Evolutionary conservation across 805 yeast genomes (phyloP).

Genomic region (Candida dendrica): DNA sequence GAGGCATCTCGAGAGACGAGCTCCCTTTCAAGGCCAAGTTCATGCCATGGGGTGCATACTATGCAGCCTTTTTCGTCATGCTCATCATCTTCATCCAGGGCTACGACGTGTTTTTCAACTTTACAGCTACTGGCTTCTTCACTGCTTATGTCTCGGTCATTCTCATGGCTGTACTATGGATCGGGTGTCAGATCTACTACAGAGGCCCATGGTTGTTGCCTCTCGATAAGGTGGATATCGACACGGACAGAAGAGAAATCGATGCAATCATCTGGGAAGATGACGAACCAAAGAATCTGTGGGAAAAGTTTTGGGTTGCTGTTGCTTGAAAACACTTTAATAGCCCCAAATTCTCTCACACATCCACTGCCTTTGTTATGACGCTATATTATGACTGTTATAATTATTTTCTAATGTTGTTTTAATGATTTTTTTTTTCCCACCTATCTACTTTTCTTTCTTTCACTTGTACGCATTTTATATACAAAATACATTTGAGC

Average conservation of each 20-base stretch:
- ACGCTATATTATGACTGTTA: not conserved
- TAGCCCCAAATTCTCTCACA: not conserved
- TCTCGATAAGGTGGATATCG: constrained; percentile 55
- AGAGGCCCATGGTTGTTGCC: constrained; percentile 39
- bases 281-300: constrained; percentile 38
- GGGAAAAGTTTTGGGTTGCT: constrained; percentile 48
- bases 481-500: too few relatives aligned
- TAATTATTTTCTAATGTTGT: not conserved
- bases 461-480: too few relatives aligned
- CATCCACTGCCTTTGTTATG: not conserved
- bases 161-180: constrained; percentile 42
- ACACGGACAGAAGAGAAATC: constrained; percentile 53
- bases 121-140: constrained; percentile 50
- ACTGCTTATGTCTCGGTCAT: constrained; percentile 59
- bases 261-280: constrained; percentile 52
- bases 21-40: constrained; percentile 62
- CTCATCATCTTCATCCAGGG: constrained; percentile 65
- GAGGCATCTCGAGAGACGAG: constrained; percentile 55
- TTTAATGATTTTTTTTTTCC: too few relatives aligned
- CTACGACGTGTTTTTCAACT: constrained; percentile 47
- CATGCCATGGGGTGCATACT: constrained; percentile 61
- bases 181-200: constrained; percentile 43
- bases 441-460: too few relatives aligned
- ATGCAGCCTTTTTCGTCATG: constrained; percentile 46
- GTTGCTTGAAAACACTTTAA: constrained; percentile 8